phyloP scores from a whole-genome alignment of 148 eudicot genomes.

The Vaccinium corymbosum region DNA sequence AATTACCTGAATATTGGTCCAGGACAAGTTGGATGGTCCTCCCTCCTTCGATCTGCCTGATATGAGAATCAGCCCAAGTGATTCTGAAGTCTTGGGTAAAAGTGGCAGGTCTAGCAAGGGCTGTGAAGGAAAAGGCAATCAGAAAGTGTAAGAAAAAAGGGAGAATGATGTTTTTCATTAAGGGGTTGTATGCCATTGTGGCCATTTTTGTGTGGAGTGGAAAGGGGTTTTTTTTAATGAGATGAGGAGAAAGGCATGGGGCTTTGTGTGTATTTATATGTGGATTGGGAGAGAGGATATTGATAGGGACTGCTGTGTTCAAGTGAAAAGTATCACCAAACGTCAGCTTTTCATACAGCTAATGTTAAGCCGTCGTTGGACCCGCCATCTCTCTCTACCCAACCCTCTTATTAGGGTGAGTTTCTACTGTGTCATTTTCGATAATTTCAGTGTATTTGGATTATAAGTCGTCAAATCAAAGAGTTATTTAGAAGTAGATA shows the following conservation, averaged over 20 bases:
- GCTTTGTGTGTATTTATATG: constrained; percentile 9
- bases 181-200: constrained; percentile 2
- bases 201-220: constrained; percentile 12
- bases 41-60: constrained; percentile 63
- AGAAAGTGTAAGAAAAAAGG: constrained; percentile 3
- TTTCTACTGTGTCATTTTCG: too few relatives aligned
- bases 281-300: background rate
- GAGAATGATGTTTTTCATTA: constrained; percentile 6
- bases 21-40: constrained; percentile 70
- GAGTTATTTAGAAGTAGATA: too few relatives aligned
- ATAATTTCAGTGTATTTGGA: too few relatives aligned
- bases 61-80: constrained; percentile 71
- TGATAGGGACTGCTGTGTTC: constrained; percentile 19
- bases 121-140: constrained; percentile 17
- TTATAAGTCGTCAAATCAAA: too few relatives aligned
- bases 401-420: constrained; percentile 10
- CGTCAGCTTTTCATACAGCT: constrained; percentile 58
- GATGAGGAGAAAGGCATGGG: constrained; percentile 2
- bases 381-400: constrained; percentile 30
- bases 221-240: background rate
- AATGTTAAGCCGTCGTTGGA: constrained; percentile 47
- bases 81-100: constrained; percentile 62
- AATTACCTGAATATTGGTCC: constrained; percentile 66
- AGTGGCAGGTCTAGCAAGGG: constrained; percentile 51
- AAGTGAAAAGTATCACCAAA: constrained; percentile 20